Evolutionary conservation across 805 yeast genomes (phyloP).

Genomic region (Ogataea glucozyma): DNA sequence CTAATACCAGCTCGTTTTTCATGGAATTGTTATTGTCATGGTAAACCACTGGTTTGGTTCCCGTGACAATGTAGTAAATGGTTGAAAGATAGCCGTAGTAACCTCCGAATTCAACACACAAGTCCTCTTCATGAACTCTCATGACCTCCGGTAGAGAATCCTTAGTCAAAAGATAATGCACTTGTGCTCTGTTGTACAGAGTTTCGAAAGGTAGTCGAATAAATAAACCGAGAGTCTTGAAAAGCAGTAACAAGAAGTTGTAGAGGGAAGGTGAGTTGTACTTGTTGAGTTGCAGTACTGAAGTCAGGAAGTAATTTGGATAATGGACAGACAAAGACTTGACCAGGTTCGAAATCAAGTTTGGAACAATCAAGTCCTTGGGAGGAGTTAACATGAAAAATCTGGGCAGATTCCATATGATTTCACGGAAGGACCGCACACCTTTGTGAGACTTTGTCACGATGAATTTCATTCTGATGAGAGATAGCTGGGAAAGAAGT

Average conservation of each 20-base stretch:
- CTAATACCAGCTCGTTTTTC: slow-evolving; percentile 26
- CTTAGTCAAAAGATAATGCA: slow-evolving; percentile 52
- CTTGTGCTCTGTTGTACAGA: slow-evolving; percentile 79
- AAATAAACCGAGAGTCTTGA: slow-evolving; percentile 69
- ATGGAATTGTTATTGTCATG: slow-evolving; percentile 20
- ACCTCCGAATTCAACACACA: slow-evolving; percentile 60
- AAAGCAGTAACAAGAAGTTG: slow-evolving; percentile 55
- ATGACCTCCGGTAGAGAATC: slow-evolving; percentile 41
- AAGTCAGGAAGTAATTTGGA: slow-evolving; percentile 57
- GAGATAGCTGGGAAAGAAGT: slow-evolving; percentile 74
- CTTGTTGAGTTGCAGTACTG: slow-evolving; percentile 66
- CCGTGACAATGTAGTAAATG: slow-evolving; percentile 47
- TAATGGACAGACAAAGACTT: slow-evolving; percentile 32
- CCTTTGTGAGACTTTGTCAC: slow-evolving; percentile 50
- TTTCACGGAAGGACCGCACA: slow-evolving; percentile 69
- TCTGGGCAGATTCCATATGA: slow-evolving; percentile 51
- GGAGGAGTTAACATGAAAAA: slow-evolving; percentile 52
- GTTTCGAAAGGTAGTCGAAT: slow-evolving; percentile 87
- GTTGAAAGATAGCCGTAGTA: slow-evolving; percentile 58
- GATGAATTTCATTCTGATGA: slow-evolving; percentile 76
- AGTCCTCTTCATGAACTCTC: slow-evolving; percentile 46
- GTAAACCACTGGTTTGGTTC: slow-evolving; percentile 34
- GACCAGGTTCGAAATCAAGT: slow-evolving; percentile 41
- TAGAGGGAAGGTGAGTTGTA: slow-evolving; percentile 61
- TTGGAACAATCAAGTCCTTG: slow-evolving; percentile 60